These are phyloP conservation scores for Leccinum fibrillosum DNA, from an alignment of 768 basidiomycete species.

Conservation along the genomic window DNA sequence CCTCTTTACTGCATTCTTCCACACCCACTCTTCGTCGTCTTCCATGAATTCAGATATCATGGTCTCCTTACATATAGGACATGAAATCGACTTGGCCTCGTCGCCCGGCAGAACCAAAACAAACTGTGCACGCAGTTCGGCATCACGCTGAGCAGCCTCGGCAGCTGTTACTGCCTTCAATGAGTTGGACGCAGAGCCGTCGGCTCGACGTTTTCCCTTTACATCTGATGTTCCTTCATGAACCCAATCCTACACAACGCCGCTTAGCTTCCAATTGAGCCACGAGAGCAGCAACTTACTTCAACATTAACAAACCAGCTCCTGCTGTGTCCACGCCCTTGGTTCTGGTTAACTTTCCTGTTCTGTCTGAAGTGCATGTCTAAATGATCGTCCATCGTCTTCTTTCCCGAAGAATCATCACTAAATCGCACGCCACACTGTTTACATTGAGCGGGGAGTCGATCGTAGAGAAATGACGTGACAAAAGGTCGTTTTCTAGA, in stretches of 20 bases:
- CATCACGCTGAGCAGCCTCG: constrained; percentile 69
- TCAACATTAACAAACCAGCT: constrained; percentile 86
- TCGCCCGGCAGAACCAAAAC: constrained; percentile 89
- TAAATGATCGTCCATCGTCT: constrained; percentile 79
- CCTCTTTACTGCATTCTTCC: constrained; percentile 84
- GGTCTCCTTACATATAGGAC: constrained; percentile 95
- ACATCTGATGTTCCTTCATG: constrained; percentile 56
- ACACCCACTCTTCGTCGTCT: constrained; percentile 98
- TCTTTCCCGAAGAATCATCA: constrained; percentile 68
- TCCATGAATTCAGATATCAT: constrained; percentile 90
- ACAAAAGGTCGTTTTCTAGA: constrained; percentile 50
- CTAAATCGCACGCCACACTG: constrained; percentile 91
- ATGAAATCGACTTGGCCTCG: constrained; percentile 79
- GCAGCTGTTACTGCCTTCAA: constrained; percentile 58
- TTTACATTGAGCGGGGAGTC: constrained; percentile 80
- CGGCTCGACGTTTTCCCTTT: constrained; percentile 69
- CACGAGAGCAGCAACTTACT: constrained; percentile 37
- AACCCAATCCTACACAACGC: constrained; percentile 74
- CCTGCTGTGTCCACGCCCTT: constrained; percentile 80
- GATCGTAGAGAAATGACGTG: constrained; percentile 67
- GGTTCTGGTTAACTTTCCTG: constrained; percentile 55
- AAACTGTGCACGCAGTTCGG: constrained; percentile 70
- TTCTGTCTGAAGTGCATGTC: constrained; percentile 98
- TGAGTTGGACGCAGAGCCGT: constrained; percentile 47
- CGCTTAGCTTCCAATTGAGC: constrained; percentile 11